Percentiles rank a stretch among this genome's conserved stretches.
Conservation (phyloP, 345 rosid genomes). For the Noccaea caerulescens region DNA sequence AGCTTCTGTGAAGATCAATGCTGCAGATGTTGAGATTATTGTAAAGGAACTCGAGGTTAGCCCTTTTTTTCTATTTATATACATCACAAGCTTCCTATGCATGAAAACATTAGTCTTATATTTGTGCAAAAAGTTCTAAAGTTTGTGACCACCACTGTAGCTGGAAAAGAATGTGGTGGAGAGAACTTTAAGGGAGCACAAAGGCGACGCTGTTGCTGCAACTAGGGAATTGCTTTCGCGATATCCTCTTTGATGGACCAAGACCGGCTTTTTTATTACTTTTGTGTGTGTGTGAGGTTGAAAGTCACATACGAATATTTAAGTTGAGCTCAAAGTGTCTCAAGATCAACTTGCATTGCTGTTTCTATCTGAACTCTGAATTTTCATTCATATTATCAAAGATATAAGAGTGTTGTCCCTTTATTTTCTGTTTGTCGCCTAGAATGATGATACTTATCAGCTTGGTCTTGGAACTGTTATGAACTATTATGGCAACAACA, state of each 20-base stretch:
- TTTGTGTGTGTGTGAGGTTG: slow-evolving; percentile 15
- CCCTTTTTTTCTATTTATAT: not conserved
- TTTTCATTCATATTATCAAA: slow-evolving; percentile 1
- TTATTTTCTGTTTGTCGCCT: not conserved
- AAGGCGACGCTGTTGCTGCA: slow-evolving; percentile 95
- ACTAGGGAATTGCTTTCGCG: slow-evolving; percentile 74
- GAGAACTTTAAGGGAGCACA: slow-evolving; percentile 92
- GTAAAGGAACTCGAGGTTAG: slow-evolving; percentile 91
- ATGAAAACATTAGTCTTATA: not conserved
- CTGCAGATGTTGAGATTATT: slow-evolving; percentile 87
- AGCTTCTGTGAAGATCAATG: slow-evolving; percentile 95
- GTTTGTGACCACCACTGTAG: slow-evolving; percentile 41
- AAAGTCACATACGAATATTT: slow-evolving; percentile 1
- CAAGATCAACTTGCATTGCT: slow-evolving; percentile 1
- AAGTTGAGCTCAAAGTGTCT: not conserved
- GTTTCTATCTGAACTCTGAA: not conserved
- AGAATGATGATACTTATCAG: not conserved
- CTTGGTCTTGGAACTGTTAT: not conserved
- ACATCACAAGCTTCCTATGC: not conserved
- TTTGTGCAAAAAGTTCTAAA: slow-evolving; percentile 23
- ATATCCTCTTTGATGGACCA: slow-evolving; percentile 43
- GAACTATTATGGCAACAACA: not conserved
- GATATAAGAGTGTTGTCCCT: not conserved
- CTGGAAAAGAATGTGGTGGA: slow-evolving; percentile 89
- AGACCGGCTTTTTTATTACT: not conserved